A percentile compares a stretch with the other conserved stretches of the same genome.
Conservation (phyloP, 2,329 filamentous ascomycete genomes). For the Paracoccidioides brasiliensis region DNA sequence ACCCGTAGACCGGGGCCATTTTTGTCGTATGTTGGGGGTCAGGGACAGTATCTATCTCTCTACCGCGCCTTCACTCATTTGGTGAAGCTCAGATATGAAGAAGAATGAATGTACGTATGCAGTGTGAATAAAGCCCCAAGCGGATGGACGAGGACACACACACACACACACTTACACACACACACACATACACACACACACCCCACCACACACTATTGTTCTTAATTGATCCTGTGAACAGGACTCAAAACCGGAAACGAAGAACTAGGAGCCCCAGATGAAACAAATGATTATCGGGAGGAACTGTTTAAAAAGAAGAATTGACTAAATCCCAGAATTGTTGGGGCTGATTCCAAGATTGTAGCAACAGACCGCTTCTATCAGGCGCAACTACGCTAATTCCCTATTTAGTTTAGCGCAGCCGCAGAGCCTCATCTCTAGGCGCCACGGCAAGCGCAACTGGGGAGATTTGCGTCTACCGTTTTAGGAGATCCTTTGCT, state of each 20-base stretch:
- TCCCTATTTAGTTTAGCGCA: neutral
- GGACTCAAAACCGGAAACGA: too few species aligned
- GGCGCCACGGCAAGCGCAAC: too few species aligned
- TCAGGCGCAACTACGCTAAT: neutral
- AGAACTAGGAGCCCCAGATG: too few species aligned
- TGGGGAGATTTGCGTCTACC: too few species aligned
- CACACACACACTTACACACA: too few species aligned
- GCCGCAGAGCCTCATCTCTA: neutral
- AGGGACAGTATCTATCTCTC: neutral
- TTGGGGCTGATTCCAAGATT: neutral
- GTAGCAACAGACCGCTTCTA: neutral
- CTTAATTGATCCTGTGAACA: too few species aligned
- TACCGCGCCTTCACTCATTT: neutral
- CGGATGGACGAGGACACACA: too few species aligned
- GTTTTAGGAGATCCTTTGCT: too few species aligned
- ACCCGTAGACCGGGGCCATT: slow-evolving; percentile 47
- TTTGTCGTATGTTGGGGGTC: neutral
- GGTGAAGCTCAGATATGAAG: neutral
- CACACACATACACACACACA: too few species aligned
- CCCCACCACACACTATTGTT: too few species aligned
- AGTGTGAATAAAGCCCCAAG: neutral
- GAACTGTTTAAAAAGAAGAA: too few species aligned
- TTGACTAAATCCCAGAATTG: neutral
- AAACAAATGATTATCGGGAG: too few species aligned
- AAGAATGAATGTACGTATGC: neutral